Conservation (phyloP, 257 asterid species). For the Cordia subcordata region DNA sequence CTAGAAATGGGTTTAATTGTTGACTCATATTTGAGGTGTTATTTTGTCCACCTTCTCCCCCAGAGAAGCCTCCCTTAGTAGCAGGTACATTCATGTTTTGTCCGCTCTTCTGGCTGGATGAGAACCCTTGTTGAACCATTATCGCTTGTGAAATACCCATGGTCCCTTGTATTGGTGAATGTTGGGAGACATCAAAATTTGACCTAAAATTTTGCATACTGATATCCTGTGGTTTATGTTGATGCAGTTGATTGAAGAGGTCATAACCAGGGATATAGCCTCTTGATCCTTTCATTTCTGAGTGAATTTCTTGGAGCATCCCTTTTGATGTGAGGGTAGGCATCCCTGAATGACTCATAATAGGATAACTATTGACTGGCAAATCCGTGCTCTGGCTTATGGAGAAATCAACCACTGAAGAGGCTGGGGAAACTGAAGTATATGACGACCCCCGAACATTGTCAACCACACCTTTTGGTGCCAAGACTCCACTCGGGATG, state of each 20-base stretch:
- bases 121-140: slow-evolving; percentile 36
- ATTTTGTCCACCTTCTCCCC: slow-evolving; percentile 24
- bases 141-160: slow-evolving; percentile 32
- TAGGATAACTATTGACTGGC: slow-evolving; percentile 31
- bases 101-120: slow-evolving; percentile 33
- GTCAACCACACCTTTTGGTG: slow-evolving; percentile 31
- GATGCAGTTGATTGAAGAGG: slow-evolving; percentile 37
- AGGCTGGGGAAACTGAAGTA: slow-evolving; percentile 35
- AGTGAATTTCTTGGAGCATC: slow-evolving; percentile 31
- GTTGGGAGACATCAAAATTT: slow-evolving; percentile 31
- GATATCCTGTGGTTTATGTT: slow-evolving; percentile 47
- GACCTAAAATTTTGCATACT: slow-evolving; percentile 41
- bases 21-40: slow-evolving; percentile 23
- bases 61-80: slow-evolving; percentile 23
- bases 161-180: slow-evolving; percentile 28
- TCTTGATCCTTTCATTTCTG: slow-evolving; percentile 36
- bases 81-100: slow-evolving; percentile 22
- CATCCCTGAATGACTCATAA: slow-evolving; percentile 32
- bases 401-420: slow-evolving; percentile 47
- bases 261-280: slow-evolving; percentile 44
- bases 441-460: slow-evolving; percentile 27
- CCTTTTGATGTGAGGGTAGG: slow-evolving; percentile 29
- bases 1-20: slow-evolving; percentile 25
- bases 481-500: slow-evolving; percentile 28
- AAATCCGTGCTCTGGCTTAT: slow-evolving; percentile 34